These are phyloP conservation scores for Suillus lakei DNA, from an alignment of 768 basidiomycete species.

Conservation along the genomic window DNA sequence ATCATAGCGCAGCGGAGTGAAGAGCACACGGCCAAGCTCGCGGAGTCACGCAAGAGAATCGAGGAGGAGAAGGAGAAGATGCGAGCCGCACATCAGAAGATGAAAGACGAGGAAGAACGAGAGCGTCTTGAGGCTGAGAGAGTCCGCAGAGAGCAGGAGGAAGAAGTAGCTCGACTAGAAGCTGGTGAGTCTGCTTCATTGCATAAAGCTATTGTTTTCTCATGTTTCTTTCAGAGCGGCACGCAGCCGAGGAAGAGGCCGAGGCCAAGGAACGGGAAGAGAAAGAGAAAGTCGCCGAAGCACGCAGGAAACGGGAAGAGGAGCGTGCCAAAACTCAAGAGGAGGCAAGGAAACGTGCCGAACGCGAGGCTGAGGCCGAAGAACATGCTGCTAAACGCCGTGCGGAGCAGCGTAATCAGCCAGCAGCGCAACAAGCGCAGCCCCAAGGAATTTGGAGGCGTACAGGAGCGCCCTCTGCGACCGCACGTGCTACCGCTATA, in stretches of 20 bases:
- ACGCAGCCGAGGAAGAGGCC: constrained; percentile 61
- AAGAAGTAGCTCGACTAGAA: constrained; percentile 50
- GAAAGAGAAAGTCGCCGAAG: constrained; percentile 57
- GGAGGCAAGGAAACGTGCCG: constrained; percentile 58
- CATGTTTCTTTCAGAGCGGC: constrained; percentile 48
- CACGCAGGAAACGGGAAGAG: constrained; percentile 57
- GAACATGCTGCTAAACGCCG: constrained; percentile 48
- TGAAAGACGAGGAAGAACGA: constrained; percentile 51
- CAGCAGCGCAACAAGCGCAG: constrained; percentile 26
- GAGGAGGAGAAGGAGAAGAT: constrained; percentile 85
- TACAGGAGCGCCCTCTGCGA: constrained; percentile 21
- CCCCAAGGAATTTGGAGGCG: constrained; percentile 26
- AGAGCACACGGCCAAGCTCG: constrained; percentile 66
- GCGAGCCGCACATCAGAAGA: constrained; percentile 61
- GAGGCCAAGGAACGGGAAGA: constrained; percentile 61
- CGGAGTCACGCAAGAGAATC: constrained; percentile 67
- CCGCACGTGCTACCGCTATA: constrained; percentile 29
- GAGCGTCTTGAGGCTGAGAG: constrained; percentile 30
- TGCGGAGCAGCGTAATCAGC: constrained; percentile 36
- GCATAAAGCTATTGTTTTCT: neutral
- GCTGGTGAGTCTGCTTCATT: constrained; percentile 49
- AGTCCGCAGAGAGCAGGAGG: constrained; percentile 32
- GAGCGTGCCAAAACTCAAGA: constrained; percentile 58
- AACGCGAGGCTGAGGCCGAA: constrained; percentile 75
- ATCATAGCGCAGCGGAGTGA: constrained; percentile 63